A percentile compares a stretch with the other conserved stretches of the same genome.
Conservation (phyloP, 768 basidiomycete species). For the Sistotremastrum suecicum region DNA sequence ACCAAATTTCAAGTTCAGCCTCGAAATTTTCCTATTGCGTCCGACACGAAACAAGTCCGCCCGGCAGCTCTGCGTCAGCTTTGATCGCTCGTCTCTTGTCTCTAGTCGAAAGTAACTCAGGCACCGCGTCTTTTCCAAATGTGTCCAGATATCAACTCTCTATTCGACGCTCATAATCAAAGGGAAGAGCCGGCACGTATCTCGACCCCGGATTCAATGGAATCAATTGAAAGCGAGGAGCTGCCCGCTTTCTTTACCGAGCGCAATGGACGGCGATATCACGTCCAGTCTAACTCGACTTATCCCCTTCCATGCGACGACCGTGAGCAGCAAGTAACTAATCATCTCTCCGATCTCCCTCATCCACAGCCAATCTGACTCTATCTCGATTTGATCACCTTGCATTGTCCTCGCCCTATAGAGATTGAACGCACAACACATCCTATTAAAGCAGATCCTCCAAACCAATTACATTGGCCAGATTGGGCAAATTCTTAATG, state of each 20-base stretch:
- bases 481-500: slow-evolving; percentile 35
- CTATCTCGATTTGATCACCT: background rate
- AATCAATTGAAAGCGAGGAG: slow-evolving; percentile 21
- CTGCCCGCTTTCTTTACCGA: slow-evolving; percentile 49
- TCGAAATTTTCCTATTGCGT: too few species aligned
- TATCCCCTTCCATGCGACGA: slow-evolving; percentile 67
- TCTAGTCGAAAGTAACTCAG: too few species aligned
- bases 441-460: slow-evolving; percentile 32
- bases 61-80: too few species aligned
- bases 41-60: too few species aligned
- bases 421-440: slow-evolving; percentile 41
- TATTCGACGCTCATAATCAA: too few species aligned
- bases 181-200: too few species aligned
- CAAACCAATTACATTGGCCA: slow-evolving; percentile 49
- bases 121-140: too few species aligned
- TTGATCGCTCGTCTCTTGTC: too few species aligned
- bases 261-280: slow-evolving; percentile 47
- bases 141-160: too few species aligned
- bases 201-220: too few species aligned
- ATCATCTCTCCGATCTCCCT: background rate
- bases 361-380: background rate
- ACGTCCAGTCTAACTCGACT: slow-evolving; percentile 44
- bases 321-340: slow-evolving; percentile 48
- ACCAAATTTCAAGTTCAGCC: too few species aligned
- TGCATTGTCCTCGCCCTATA: slow-evolving; percentile 16